Percentiles rank a stretch among this genome's conserved stretches.
Evolutionary conservation across 495 filamentous ascomycete genomes (phyloP).

Genomic region (Trichoderma asperelloides): DNA sequence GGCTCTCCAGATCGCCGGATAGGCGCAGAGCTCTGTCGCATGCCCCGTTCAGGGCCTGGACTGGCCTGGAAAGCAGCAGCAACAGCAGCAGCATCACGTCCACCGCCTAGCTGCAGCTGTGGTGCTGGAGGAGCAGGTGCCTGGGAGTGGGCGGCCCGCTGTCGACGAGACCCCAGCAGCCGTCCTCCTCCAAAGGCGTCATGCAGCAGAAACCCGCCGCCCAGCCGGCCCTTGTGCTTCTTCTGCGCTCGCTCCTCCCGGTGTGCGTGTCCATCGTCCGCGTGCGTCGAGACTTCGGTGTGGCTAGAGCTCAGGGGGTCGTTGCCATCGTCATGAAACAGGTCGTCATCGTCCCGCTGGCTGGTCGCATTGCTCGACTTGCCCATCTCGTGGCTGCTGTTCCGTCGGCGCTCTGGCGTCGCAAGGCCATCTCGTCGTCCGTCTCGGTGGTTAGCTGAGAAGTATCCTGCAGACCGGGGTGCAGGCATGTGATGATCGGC

Average conservation of each 20-base stretch:
- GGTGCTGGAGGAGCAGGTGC: background rate
- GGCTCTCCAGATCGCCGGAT: background rate
- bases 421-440: background rate
- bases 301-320: conserved; percentile 15
- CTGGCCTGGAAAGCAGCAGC: background rate
- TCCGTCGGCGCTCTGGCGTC: conserved; percentile 12
- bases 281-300: conserved; percentile 17
- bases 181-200: conserved; percentile 17
- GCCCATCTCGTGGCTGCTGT: conserved; percentile 22
- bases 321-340: conserved; percentile 13
- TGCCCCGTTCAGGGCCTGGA: background rate
- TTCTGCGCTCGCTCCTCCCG: conserved; percentile 17
- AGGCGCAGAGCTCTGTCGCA: conserved; percentile 18
- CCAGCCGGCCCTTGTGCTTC: conserved; percentile 32
- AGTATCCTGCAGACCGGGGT: conserved; percentile 16
- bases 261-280: conserved; percentile 15
- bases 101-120: background rate
- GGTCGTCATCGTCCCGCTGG: conserved; percentile 16
- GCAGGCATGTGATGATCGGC: conserved; percentile 8
- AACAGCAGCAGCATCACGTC: background rate
- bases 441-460: conserved; percentile 17
- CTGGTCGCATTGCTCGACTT: conserved; percentile 20
- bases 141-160: background rate
- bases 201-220: conserved; percentile 37
- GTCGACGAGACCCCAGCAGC: background rate